Evolutionary conservation across 2,329 filamentous ascomycete genomes (phyloP).

Genomic region (Verticillium klebahnii): DNA sequence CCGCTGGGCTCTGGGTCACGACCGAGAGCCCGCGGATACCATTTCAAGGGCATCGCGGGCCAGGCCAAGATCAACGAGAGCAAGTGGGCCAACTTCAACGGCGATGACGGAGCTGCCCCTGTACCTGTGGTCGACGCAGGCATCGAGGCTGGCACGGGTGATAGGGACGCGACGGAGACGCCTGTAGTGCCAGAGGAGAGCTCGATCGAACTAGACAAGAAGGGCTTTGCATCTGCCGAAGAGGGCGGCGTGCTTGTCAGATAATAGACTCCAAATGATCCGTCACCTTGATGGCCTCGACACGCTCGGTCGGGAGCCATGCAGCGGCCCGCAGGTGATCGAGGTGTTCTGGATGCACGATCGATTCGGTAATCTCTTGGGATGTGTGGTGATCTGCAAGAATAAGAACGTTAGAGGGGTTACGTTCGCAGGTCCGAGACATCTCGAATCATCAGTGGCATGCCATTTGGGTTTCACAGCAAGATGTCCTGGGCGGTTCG

Average conservation of each 20-base stretch:
- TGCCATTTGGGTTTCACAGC: neutral
- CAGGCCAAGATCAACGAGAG: conserved; percentile 64
- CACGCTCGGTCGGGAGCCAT: neutral
- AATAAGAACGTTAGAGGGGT: neutral
- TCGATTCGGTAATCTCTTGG: neutral
- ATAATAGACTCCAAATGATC: neutral
- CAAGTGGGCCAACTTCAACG: conserved; percentile 55
- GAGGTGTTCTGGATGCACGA: neutral
- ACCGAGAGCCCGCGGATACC: conserved; percentile 77
- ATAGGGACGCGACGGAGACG: conserved; percentile 43
- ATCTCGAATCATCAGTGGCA: neutral
- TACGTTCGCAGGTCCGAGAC: neutral
- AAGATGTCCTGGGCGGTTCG: too few species aligned
- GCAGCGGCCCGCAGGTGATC: neutral
- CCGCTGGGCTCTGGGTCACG: conserved; percentile 72
- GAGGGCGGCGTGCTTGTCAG: neutral
- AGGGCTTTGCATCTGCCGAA: conserved; percentile 44
- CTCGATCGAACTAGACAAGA: conserved; percentile 47
- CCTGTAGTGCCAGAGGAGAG: conserved; percentile 40
- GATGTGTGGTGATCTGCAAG: neutral
- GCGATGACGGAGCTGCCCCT: neutral
- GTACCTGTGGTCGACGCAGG: conserved; percentile 13
- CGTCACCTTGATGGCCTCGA: neutral
- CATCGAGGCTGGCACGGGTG: conserved; percentile 29
- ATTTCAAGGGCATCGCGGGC: conserved; percentile 66